Evolutionary conservation across 169 alveolate genomes (phyloP).

Genomic region (Cystoisospora suis): DNA sequence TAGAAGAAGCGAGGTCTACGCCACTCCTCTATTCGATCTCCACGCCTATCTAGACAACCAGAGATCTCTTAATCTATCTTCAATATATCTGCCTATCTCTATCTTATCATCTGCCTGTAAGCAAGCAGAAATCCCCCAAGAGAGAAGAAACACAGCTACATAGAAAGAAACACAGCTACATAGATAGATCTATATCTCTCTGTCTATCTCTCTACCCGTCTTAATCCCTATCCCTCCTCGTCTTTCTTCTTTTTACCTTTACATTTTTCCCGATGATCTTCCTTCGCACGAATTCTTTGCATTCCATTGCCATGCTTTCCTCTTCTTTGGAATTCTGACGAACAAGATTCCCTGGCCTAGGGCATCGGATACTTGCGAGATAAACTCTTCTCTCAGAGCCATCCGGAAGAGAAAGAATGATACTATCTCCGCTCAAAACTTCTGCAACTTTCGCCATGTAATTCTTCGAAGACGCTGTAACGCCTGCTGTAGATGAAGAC

Average conservation of each 20-base stretch:
- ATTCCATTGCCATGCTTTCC: constrained; percentile 45
- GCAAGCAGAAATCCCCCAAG: too few species aligned
- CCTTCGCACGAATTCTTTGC: constrained; percentile 61
- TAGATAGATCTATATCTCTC: background rate
- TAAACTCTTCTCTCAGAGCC: constrained; percentile 46
- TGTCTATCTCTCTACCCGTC: background rate
- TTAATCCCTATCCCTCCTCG: background rate
- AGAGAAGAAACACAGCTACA: too few species aligned
- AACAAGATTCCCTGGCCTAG: constrained; percentile 15
- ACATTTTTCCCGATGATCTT: constrained; percentile 55
- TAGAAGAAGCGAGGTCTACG: too few species aligned
- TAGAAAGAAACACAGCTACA: too few species aligned
- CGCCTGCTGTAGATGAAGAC: background rate
- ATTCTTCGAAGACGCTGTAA: background rate
- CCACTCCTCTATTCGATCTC: too few species aligned
- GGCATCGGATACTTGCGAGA: constrained; percentile 45
- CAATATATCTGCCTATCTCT: too few species aligned
- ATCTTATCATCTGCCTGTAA: too few species aligned
- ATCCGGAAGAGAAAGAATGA: constrained; percentile 35
- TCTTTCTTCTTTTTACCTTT: too few species aligned
- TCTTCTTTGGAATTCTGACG: constrained; percentile 20
- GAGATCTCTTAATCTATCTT: too few species aligned
- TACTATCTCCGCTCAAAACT: constrained; percentile 38
- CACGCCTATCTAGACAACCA: too few species aligned
- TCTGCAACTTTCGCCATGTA: constrained; percentile 48